Conservation (phyloP, 805 yeast genomes). For the Wickerhamia fluorescens region DNA sequence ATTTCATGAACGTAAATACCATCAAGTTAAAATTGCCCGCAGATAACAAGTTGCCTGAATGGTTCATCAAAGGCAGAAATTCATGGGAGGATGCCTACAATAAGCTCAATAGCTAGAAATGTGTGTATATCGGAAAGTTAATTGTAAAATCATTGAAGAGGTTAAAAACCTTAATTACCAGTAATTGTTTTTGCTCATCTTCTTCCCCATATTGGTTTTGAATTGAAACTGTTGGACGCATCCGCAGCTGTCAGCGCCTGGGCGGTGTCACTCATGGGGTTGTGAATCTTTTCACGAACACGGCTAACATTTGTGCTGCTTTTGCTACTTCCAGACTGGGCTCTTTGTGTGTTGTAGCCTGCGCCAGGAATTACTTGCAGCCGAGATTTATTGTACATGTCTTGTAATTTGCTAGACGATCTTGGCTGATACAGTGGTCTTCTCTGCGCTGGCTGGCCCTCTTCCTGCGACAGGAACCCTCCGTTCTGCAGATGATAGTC, state of each 20-base stretch:
- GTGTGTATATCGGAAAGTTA: no score
- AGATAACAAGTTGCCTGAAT: slow-evolving; percentile 58
- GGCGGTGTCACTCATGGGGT: neutral
- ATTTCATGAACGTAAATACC: slow-evolving; percentile 29
- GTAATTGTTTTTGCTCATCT: slow-evolving; percentile 3
- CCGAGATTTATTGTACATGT: slow-evolving; percentile 33
- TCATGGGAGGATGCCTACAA: slow-evolving; percentile 51
- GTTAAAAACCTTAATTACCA: no score
- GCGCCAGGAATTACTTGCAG: slow-evolving; percentile 31
- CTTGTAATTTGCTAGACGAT: slow-evolving; percentile 29
- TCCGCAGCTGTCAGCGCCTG: slow-evolving; percentile 1
- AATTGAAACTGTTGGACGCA: no score
- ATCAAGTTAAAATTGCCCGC: slow-evolving; percentile 50
- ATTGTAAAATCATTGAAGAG: no score
- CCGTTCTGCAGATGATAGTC: no score
- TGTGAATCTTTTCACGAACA: slow-evolving; percentile 23
- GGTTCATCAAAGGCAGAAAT: slow-evolving; percentile 65
- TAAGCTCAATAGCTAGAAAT: slow-evolving; percentile 4
- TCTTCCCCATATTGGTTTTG: slow-evolving; percentile 21
- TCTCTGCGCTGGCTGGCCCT: no score
- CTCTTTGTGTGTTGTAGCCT: slow-evolving; percentile 17
- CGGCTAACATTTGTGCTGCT: slow-evolving; percentile 19
- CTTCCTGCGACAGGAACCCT: no score
- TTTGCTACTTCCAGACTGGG: slow-evolving; percentile 16
- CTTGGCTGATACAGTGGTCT: slow-evolving; percentile 25